Evolutionary conservation across 2,329 filamentous ascomycete genomes (phyloP), one percentile per base, ranked within the genome.

Genomic region (Sarocladium kiliense): DNA sequence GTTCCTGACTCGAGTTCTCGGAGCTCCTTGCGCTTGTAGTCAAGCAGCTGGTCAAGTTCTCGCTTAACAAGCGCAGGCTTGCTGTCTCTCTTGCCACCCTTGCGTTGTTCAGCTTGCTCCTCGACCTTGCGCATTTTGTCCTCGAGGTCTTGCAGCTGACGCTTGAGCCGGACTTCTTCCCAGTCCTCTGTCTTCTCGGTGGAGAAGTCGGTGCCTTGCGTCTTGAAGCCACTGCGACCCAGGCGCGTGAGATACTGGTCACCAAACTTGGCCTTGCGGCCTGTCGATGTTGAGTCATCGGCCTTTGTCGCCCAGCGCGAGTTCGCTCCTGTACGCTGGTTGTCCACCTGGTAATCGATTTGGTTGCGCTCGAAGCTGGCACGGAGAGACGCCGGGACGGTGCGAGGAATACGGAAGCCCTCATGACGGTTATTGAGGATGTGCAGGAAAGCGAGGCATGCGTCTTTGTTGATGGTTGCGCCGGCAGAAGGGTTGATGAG

Each of bases 351-450:
- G 75, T 97, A 99, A 73, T 97, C 91, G 68, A 99, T 97, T 70
- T 96, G 85, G 68, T 95, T 96, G 67, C 91, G 88, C 74, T 99
- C 93, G 66, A 99, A 99, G 57, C 87, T 93, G 27, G 91, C 80
- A 37, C 94, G 86, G 39, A 99, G 81, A n/a, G 89, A 94, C 1
- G 93, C 89, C 1, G 94, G 94, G 11, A 99, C 90, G 27, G 85
- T 88, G 64, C 94, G 87, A 39, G 94, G 94, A 67, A 99, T 95
- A 58, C 94, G 87, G 79, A 85, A 97, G 37, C 94, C 94, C 68
- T 97, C 93, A 71, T 97, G 93, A 47, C 94, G 85, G 76, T 94
- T 89, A 75, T 96, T 97, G 55, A 99, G 85, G 64, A 99, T 96
- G 73, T 99, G 94, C 49, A 99, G 80, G 74, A 99, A 99, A 16